phyloP scores from a whole-genome alignment of 441 rosid genomes.

The Viola pubescens region DNA sequence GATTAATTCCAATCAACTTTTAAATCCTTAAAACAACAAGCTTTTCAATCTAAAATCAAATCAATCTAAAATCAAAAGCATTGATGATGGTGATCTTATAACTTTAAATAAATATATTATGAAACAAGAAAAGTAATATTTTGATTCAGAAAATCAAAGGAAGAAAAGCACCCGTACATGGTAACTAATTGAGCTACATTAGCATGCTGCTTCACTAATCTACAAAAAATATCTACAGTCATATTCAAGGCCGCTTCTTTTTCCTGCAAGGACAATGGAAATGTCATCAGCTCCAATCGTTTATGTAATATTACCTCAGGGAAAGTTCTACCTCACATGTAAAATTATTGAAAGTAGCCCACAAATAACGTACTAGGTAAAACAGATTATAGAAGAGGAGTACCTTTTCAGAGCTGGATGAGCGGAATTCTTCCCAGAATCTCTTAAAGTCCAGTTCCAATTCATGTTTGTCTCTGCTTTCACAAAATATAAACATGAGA shows the following conservation, averaged over 20 bases:
- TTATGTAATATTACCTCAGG: too few species aligned
- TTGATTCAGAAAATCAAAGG: constrained; percentile 1
- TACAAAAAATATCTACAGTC: constrained; percentile 91
- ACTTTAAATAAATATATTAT: neutral
- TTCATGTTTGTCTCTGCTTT: too few species aligned
- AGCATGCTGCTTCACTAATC: constrained; percentile 93
- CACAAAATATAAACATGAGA: too few species aligned
- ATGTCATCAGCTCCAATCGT: constrained; percentile 20
- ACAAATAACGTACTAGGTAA: neutral
- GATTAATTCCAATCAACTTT: neutral
- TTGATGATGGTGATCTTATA: neutral
- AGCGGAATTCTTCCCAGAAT: constrained; percentile 98
- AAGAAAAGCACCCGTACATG: constrained; percentile 48
- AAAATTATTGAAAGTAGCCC: neutral
- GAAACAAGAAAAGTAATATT: neutral
- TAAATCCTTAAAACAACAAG: too few species aligned
- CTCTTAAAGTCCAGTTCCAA: constrained; percentile 35
- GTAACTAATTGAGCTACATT: constrained; percentile 94
- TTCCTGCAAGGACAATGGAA: constrained; percentile 62
- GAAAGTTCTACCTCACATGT: too few species aligned
- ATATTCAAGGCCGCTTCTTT: constrained; percentile 95
- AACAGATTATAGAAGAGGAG: constrained; percentile 8
- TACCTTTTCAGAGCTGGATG: constrained; percentile 97
- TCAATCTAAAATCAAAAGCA: too few species aligned
- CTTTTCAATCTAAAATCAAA: too few species aligned